Conservation (phyloP, 1,139 yeast species). For the Nakaseomyces glabratus region DNA sequence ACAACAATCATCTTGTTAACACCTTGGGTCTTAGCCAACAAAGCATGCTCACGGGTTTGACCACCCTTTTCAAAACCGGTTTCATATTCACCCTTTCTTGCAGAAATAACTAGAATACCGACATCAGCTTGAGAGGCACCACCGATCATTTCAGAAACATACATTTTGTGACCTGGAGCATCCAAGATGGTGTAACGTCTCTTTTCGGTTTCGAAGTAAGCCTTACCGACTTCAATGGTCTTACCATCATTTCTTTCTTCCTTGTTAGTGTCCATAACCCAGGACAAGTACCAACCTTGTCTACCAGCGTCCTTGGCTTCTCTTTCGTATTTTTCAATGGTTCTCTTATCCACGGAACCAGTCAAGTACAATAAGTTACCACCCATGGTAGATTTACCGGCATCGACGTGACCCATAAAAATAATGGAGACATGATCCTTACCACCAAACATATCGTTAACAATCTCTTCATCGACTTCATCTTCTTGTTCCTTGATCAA, state of each 20-base stretch:
- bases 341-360: conserved; percentile 97
- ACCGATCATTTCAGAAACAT: conserved; percentile 98
- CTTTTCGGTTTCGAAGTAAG: conserved; percentile 93
- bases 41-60: conserved; percentile 91
- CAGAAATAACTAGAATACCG: conserved; percentile 83
- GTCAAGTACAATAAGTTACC: conserved; percentile 89
- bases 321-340: conserved; percentile 96
- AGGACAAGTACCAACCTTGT: conserved; percentile 98
- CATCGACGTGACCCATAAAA: conserved; percentile 99
- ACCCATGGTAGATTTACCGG: conserved; percentile 99
- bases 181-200: conserved; percentile 96
- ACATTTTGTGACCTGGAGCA: conserved; percentile 99
- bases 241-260: conserved; percentile 98
- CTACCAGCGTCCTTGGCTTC: conserved; percentile 99
- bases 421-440: conserved; percentile 94
- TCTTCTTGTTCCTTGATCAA: conserved; percentile 71
- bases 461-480: conserved; percentile 77
- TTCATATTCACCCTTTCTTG: conserved; percentile 91
- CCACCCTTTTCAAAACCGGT: conserved; percentile 93
- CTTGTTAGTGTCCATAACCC: conserved; percentile 99
- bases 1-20: conserved; percentile 83
- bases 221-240: conserved; percentile 97
- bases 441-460: conserved; percentile 89
- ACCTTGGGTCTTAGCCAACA: conserved; percentile 85
- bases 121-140: conserved; percentile 98